Evolutionary conservation across 1,284 basidiomycete genomes (phyloP), one percentile per base, ranked within the genome.

Genomic region (Leccinum ponderosum): DNA sequence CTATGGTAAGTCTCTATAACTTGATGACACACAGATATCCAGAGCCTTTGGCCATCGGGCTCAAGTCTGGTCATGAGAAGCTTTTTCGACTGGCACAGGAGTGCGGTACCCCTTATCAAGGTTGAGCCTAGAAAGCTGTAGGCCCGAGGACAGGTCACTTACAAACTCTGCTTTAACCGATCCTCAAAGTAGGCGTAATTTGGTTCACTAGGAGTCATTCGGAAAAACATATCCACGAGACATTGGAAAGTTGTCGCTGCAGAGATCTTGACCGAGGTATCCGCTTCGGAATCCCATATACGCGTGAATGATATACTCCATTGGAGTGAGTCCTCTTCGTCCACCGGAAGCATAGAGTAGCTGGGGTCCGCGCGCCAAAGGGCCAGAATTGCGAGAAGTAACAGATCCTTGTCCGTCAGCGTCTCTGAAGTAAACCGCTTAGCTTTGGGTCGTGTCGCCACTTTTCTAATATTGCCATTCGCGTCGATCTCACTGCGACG

Each of bases 201-300:
- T 2, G 76, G 72, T 65, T 83, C 80, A 3, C 71, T 68, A 2
- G 77, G 76, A 6, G 75, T 71, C 68, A 81, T 75, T 61, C 74
- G 68, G 66, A 83, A 82, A 37, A 82, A 76, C 47, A 76, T 73
- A 22, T 83, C 79, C 3, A 80, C 78, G 3, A 83, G 72, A 31
- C 77, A 76, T 27, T 81, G 78, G 65, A 85, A 82, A 33, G 82
- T 81, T 37, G 78, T 69, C 3, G 82, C 77, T 1, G 79, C 72
- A 2, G 87, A 84, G 27, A 88, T 80, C 71, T 91, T 90, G 48
- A 91, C 81, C 0, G 83, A 81, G 12, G 80, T 79, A 65, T 91
- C 89, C 12, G 83, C 71, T n/a, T 82, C 80, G 1, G 84, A 78
- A 57, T 83, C 83, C 83, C 87, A 90, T 8, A 90, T 67, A 60